A percentile compares a stretch with the other conserved stretches of the same genome.
phyloP scores from a whole-genome alignment of 208 protist species.

The Crithidia sp. region DNA sequence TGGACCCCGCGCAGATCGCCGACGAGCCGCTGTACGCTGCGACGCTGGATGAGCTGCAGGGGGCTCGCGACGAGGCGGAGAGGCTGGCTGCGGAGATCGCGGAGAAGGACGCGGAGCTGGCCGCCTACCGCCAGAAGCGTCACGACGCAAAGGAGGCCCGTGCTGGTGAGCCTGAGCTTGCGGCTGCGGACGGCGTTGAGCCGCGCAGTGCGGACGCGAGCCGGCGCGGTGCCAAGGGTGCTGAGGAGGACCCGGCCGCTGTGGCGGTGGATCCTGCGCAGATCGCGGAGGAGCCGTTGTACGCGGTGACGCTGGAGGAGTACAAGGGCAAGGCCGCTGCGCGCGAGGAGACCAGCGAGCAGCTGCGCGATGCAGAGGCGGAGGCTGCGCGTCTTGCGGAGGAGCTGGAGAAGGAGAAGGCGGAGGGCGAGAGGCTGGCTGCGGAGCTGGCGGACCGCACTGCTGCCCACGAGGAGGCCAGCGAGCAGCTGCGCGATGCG shows the following conservation, averaged over 20 bases:
- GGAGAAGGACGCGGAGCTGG: no score
- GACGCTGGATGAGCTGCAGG: no score
- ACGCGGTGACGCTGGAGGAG: constrained; percentile 35
- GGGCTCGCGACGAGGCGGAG: no score
- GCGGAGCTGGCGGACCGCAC: no score
- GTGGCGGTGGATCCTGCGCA: constrained; percentile 18
- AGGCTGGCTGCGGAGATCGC: constrained; percentile 16
- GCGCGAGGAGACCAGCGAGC: constrained; percentile 5
- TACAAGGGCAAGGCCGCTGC: constrained; percentile 4
- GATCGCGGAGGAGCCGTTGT: constrained; percentile 36
- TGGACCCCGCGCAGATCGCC: no score
- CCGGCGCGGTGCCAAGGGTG: background rate
- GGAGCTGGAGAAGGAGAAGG: no score
- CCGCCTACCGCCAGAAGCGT: constrained; percentile 40
- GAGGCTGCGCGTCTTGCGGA: constrained; percentile 9
- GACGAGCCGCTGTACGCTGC: constrained; percentile 15
- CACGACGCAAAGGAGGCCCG: constrained; percentile 25
- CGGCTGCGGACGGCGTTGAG: constrained; percentile 3
- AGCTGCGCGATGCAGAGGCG: background rate
- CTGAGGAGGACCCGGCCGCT: constrained; percentile 10
- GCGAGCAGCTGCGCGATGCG: no score
- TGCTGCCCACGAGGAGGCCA: no score
- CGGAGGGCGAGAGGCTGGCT: no score
- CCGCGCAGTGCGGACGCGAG: background rate
- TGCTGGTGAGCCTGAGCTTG: constrained; percentile 11